Percentiles rank a stretch among this genome's conserved stretches.
These are phyloP conservation scores for Chaetoceros muelleri DNA, from an alignment of 108 stramenopile species.

Conservation along the genomic window DNA sequence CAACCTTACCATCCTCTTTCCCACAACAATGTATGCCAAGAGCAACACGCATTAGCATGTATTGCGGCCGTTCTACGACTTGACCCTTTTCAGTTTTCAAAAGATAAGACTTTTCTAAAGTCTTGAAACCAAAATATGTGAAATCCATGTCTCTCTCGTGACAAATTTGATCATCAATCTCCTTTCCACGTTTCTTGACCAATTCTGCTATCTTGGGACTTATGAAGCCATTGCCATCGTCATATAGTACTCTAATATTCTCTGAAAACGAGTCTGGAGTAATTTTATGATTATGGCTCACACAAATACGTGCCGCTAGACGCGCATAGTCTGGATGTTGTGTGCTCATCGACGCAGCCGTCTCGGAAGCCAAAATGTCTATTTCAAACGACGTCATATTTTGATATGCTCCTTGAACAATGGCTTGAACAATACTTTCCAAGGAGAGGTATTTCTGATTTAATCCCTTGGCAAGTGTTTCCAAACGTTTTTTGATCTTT, in stretches of 20 bases:
- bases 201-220: slow-evolving; percentile 61
- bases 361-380: slow-evolving; percentile 91
- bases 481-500: slow-evolving; percentile 23
- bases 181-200: slow-evolving; percentile 32
- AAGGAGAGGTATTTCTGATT: slow-evolving; percentile 33
- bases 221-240: slow-evolving; percentile 61
- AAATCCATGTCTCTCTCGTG: slow-evolving; percentile 75
- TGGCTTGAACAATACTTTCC: slow-evolving; percentile 36
- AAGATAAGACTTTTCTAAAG: slow-evolving; percentile 83
- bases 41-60: slow-evolving; percentile 96
- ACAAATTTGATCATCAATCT: slow-evolving; percentile 62
- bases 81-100: slow-evolving; percentile 37
- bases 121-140: slow-evolving; percentile 97
- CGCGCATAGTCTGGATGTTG: slow-evolving; percentile 89
- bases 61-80: slow-evolving; percentile 89
- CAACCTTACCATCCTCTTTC: too few species aligned
- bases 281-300: slow-evolving; percentile 77
- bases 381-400: slow-evolving; percentile 86
- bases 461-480: slow-evolving; percentile 27
- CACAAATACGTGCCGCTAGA: slow-evolving; percentile 86
- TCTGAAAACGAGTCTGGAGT: slow-evolving; percentile 81
- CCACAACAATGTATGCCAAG: slow-evolving; percentile 86
- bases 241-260: slow-evolving; percentile 41
- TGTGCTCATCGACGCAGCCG: slow-evolving; percentile 87
- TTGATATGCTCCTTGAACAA: slow-evolving; percentile 69